These are phyloP conservation scores for Ganoderma leucocontextum DNA, from an alignment of 1,284 basidiomycete species.

Conservation along the genomic window DNA sequence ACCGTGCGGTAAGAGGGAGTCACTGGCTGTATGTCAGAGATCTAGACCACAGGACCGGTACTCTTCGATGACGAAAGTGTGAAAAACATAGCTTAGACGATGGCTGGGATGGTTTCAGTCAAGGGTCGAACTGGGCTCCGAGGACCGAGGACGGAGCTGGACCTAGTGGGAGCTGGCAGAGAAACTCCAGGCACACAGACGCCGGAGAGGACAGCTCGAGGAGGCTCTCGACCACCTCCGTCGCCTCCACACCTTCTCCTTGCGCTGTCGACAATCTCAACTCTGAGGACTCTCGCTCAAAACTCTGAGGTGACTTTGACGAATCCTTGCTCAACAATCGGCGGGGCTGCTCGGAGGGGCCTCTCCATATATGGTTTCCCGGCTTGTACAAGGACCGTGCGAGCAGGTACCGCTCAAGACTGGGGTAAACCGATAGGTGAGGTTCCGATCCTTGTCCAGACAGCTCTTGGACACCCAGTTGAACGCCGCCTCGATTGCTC, in stretches of 20 bases:
- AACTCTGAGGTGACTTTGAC: neutral
- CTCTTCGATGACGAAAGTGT: neutral
- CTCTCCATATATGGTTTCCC: neutral
- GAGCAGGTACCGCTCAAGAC: neutral
- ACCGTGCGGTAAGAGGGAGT: neutral
- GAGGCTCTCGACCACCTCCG: constrained; percentile 22
- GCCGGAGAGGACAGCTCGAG: neutral
- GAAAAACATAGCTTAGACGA: neutral
- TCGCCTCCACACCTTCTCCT: neutral
- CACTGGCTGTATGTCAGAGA: neutral
- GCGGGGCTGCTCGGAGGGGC: neutral
- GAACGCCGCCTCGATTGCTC: constrained; percentile 1
- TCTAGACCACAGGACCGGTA: neutral
- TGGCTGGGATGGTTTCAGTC: neutral
- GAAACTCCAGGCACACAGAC: neutral
- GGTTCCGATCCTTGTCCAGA: constrained; percentile 10
- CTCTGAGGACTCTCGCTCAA: neutral
- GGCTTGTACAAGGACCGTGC: neutral
- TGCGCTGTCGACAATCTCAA: neutral
- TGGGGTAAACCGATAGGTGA: constrained; percentile 17
- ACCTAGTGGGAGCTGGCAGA: neutral
- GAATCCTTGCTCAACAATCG: neutral
- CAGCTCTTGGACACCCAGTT: constrained; percentile 17
- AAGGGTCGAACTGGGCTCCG: neutral
- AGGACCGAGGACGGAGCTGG: neutral